Conservation (phyloP, 495 filamentous ascomycete species). For the Aspergillus nidulans region DNA sequence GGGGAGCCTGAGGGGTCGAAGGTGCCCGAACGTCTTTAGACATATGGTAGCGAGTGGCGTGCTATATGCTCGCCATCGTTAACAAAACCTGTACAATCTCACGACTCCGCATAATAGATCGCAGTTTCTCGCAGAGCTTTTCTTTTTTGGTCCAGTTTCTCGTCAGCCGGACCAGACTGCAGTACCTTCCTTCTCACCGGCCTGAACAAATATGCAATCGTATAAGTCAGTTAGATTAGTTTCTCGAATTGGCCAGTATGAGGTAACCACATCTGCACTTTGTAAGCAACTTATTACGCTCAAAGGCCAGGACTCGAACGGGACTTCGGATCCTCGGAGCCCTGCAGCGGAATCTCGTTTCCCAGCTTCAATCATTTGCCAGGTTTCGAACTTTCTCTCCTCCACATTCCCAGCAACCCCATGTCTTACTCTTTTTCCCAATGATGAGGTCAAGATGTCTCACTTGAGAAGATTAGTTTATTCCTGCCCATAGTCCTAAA, state of each 20-base stretch:
- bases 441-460: not conserved
- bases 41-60: not conserved
- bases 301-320: no score
- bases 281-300: no score
- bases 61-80: not conserved
- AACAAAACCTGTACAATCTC: not conserved
- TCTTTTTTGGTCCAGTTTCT: not conserved
- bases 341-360: slow-evolving; percentile 3
- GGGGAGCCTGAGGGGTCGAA: slow-evolving; percentile 49
- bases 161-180: no score
- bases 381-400: slow-evolving; percentile 7
- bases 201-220: no score
- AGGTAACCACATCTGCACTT: no score
- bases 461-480: not conserved
- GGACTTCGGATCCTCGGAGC: not conserved
- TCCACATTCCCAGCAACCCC: not conserved
- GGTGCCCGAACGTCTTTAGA: slow-evolving; percentile 27
- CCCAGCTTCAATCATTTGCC: not conserved
- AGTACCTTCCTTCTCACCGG: no score
- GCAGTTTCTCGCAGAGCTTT: not conserved
- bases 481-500: not conserved
- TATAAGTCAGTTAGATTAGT: no score
- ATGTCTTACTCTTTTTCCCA: not conserved
- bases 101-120: not conserved
- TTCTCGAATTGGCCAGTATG: no score